These are phyloP conservation scores for Acanthamoeba lenticulata DNA, from an alignment of 208 protist species.

Conservation along the genomic window DNA sequence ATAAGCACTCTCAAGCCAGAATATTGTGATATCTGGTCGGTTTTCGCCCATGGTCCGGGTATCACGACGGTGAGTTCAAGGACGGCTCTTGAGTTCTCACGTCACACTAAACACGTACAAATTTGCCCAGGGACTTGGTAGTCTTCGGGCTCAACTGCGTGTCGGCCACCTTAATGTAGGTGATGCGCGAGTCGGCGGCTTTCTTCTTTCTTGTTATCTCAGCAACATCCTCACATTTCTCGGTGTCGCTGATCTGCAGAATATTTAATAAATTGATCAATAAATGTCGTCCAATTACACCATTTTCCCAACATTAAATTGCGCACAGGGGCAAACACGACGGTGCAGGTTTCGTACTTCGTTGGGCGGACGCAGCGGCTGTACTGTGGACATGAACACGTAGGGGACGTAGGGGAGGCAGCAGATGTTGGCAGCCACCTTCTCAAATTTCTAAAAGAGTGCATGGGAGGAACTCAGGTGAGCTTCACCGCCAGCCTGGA, in stretches of 20 bases:
- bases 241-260: constrained; percentile 5
- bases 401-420: constrained; percentile 6
- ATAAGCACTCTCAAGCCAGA: not conserved
- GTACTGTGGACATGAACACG: not conserved
- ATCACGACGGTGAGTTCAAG: too few relatives aligned
- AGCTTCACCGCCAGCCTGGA: not conserved
- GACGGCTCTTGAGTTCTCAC: too few relatives aligned
- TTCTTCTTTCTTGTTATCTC: constrained; percentile 54
- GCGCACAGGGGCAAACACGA: not conserved
- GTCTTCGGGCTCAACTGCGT: not conserved
- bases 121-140: constrained; percentile 37
- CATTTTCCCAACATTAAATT: not conserved
- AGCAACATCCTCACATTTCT: constrained; percentile 41
- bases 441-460: constrained; percentile 46
- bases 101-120: not conserved
- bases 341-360: too few relatives aligned
- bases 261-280: not conserved
- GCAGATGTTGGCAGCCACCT: not conserved
- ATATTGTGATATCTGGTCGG: constrained; percentile 31
- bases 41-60: not conserved
- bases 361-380: constrained; percentile 5
- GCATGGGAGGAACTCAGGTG: not conserved
- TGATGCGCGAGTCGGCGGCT: not conserved
- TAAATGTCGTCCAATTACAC: not conserved
- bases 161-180: constrained; percentile 36